These are phyloP conservation scores for Fragaria nilgerrensis DNA, from an alignment of 306 rosid genomes.

Conservation along the genomic window DNA sequence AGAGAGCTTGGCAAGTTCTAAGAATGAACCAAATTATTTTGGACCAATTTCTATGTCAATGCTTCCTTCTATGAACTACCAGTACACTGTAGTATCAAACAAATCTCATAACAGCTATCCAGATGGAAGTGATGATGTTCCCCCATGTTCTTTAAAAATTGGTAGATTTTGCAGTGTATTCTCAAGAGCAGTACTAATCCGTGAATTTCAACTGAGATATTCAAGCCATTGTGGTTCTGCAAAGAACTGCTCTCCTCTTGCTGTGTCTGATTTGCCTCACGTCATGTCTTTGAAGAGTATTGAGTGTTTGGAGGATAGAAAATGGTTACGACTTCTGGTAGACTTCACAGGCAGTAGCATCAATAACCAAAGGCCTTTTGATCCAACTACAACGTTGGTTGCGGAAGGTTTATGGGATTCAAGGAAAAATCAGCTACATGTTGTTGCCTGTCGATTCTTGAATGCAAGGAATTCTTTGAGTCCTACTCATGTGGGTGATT, in stretches of 20 bases:
- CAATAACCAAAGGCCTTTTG: constrained; percentile 4
- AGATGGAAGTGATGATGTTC: constrained; percentile 26
- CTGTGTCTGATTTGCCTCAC: constrained; percentile 23
- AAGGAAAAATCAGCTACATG: constrained; percentile 22
- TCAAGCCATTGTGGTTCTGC: constrained; percentile 36
- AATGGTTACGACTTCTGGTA: constrained; percentile 28
- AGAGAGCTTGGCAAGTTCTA: constrained; percentile 37
- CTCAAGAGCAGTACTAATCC: background rate
- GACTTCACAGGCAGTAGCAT: constrained; percentile 17
- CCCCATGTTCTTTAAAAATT: background rate
- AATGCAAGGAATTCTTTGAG: constrained; percentile 14
- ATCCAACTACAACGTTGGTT: constrained; percentile 28
- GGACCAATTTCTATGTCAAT: constrained; percentile 35
- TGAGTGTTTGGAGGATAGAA: constrained; percentile 16
- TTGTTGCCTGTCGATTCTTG: constrained; percentile 39
- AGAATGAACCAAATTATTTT: constrained; percentile 25
- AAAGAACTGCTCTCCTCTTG: constrained; percentile 45
- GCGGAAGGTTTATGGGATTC: constrained; percentile 65
- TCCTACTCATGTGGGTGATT: constrained; percentile 38
- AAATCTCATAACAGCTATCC: constrained; percentile 1
- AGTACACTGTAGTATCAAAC: constrained; percentile 29
- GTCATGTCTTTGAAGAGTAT: constrained; percentile 29
- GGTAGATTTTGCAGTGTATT: constrained; percentile 23
- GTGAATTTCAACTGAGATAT: constrained; percentile 37
- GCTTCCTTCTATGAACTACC: constrained; percentile 36